These are phyloP conservation scores for Eremochloa ophiuroides DNA, from an alignment of 176 grass and related monocot genomes.

Conservation along the genomic window DNA sequence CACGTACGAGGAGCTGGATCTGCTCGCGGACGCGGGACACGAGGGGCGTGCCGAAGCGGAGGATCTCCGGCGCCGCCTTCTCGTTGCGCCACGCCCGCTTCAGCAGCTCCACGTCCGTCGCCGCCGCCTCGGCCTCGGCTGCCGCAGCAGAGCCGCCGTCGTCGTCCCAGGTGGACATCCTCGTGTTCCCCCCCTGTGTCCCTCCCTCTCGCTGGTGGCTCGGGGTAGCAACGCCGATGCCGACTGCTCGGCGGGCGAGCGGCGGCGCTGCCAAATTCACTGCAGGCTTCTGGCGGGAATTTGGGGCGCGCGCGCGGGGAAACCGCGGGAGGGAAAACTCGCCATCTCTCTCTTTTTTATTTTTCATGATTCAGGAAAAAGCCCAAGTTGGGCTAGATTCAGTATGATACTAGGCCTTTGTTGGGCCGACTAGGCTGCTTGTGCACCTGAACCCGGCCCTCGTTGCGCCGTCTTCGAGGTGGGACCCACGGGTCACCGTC, in stretches of 20 bases:
- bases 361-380: neutral
- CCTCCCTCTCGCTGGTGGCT: neutral
- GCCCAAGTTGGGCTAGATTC: neutral
- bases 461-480: neutral
- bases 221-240: neutral
- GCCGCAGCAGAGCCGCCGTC: conserved; percentile 28
- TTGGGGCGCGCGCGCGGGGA: neutral
- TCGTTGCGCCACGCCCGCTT: conserved; percentile 86
- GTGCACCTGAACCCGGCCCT: neutral
- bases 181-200: neutral
- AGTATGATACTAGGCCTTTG: neutral
- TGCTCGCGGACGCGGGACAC: conserved; percentile 80
- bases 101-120: conserved; percentile 69
- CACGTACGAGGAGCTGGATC: conserved; percentile 78
- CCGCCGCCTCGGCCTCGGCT: conserved; percentile 25
- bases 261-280: neutral
- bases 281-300: conserved; percentile 19
- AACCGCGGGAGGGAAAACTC: conserved; percentile 12
- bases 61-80: conserved; percentile 82
- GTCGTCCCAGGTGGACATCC: conserved; percentile 46
- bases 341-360: neutral
- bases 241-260: neutral
- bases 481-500: neutral
- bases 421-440: neutral
- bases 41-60: conserved; percentile 60